Base-by-base conservation (phyloP, 352 stramenopile genomes). In the Globisporangium cystogenes region DNA sequence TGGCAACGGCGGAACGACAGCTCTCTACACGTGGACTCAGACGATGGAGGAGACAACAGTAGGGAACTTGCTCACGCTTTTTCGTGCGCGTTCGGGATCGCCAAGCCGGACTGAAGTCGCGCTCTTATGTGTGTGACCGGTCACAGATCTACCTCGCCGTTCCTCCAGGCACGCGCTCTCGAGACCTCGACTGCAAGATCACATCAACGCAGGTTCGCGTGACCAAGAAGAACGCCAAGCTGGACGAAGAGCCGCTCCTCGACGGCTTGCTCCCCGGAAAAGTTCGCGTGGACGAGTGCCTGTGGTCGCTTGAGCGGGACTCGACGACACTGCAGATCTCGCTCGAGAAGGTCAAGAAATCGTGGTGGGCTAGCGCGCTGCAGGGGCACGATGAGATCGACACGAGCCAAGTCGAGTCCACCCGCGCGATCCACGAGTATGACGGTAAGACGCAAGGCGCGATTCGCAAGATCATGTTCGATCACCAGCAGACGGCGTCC, bases 381-480 rank as follows among this genome's bases (percentile, higher is more conserved):
- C 64, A 85, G 44, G 86, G 84, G 20, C 96, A 98, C 55, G 76
- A 87, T 7, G 93, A 97, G 62, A 99, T 99, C 67, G 96, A 99
- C 76, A 98, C 97, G 35, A 93, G 74, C 26, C 89, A 98, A 67
- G 95, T 99, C 26, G 92, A 99, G 57, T 98, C 96, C 11, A 97
- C 98, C 69, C 96, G 95, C 60, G 93, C 76, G 21, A 98, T 99
- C 48, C 70, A 76, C 31, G 97, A 99, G 68, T 91, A 99, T 55
- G 96, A 99, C 70, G 90, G 86, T 11, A 94, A 96, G 45, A 99
- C 96, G 8, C 80, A 98, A 62, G 90, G 98, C 37, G 98, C 97
- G 10, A 98, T 99, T 43, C 96, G 98, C 64, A 99, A 99, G 64
- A 98, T 98, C 79, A 98, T 99, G 51, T 92, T 91, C 52, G 83